These are phyloP conservation scores for Trichocladium uniseriatum DNA, from an alignment of 495 filamentous ascomycete species.

Conservation along the genomic window DNA sequence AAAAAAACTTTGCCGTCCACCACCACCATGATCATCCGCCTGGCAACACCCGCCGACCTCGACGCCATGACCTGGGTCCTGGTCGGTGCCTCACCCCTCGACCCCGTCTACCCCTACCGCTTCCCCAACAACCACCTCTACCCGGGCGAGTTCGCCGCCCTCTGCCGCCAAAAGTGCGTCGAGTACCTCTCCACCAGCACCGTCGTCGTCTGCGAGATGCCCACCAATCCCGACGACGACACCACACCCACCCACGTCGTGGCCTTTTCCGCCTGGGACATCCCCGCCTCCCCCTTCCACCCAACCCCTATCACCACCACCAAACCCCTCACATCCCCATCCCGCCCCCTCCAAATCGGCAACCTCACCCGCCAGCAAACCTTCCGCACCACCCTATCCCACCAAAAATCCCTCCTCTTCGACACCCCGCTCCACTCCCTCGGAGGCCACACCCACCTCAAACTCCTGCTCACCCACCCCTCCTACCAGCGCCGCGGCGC, in stretches of 20 bases:
- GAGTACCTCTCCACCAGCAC: conserved; percentile 21
- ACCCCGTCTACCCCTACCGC: conserved; percentile 30
- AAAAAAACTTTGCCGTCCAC: too few relatives aligned
- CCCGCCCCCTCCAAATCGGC: conserved; percentile 14
- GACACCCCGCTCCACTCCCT: conserved; percentile 8
- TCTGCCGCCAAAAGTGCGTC: conserved; percentile 18
- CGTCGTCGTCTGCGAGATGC: conserved; percentile 27
- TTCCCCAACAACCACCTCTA: conserved; percentile 24
- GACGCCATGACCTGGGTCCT: conserved; percentile 23
- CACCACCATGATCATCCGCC: conserved; percentile 19
- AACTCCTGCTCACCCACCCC: conserved; percentile 42
- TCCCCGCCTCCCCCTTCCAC: background rate
- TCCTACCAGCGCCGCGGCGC: conserved; percentile 42
- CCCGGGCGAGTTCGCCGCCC: conserved; percentile 18
- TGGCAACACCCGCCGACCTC: conserved; percentile 19
- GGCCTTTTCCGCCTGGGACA: conserved; percentile 24
- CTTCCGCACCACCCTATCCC: conserved; percentile 13
- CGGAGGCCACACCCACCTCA: conserved; percentile 30
- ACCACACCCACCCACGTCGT: conserved; percentile 8
- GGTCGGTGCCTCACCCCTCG: conserved; percentile 20
- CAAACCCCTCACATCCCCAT: conserved; percentile 2
- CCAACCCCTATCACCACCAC: background rate
- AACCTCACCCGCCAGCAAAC: conserved; percentile 16
- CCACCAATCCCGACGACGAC: background rate
- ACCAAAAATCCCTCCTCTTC: conserved; percentile 14